phyloP scores from a whole-genome alignment of 2,329 filamentous ascomycete genomes.

The Xylariaceae sp. region DNA sequence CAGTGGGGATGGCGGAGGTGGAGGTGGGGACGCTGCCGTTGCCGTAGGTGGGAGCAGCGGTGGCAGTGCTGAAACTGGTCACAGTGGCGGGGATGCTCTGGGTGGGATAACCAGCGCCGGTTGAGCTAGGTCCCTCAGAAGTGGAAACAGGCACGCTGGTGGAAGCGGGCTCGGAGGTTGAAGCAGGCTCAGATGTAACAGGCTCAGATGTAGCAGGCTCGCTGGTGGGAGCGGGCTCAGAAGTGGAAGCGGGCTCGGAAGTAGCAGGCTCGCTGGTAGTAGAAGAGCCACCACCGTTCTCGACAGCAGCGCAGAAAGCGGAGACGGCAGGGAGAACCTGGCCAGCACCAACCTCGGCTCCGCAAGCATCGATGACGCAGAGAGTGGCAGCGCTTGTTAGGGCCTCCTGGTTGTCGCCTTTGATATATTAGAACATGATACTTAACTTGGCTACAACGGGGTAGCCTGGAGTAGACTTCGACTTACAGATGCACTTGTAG shows the following conservation, averaged over 20 bases:
- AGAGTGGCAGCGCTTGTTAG: slow-evolving; percentile 29
- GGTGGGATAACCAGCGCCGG: too few relatives aligned
- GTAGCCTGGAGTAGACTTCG: background rate
- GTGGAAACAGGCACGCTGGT: too few relatives aligned
- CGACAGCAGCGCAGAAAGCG: slow-evolving; percentile 33
- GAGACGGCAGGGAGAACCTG: slow-evolving; percentile 35
- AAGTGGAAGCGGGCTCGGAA: slow-evolving; percentile 5
- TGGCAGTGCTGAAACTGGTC: too few relatives aligned
- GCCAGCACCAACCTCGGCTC: slow-evolving; percentile 26
- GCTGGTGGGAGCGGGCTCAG: slow-evolving; percentile 6
- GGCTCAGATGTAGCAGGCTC: background rate
- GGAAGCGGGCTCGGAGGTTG: slow-evolving; percentile 12
- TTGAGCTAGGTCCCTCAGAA: too few relatives aligned
- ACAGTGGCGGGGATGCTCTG: too few relatives aligned
- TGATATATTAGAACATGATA: background rate
- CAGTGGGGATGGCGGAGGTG: slow-evolving; percentile 16
- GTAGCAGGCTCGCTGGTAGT: slow-evolving; percentile 2
- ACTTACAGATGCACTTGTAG: slow-evolving; percentile 39
- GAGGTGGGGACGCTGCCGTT: slow-evolving; percentile 15
- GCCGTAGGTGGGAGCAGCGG: background rate
- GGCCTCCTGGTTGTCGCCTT: slow-evolving; percentile 27
- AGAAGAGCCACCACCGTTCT: slow-evolving; percentile 17
- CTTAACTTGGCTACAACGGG: background rate
- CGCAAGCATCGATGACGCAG: slow-evolving; percentile 35
- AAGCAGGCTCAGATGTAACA: slow-evolving; percentile 3